Percentiles rank a stretch among this genome's conserved stretches.
Conservation (phyloP, 768 basidiomycete genomes). For the Brasilioporus rufonigricans region DNA sequence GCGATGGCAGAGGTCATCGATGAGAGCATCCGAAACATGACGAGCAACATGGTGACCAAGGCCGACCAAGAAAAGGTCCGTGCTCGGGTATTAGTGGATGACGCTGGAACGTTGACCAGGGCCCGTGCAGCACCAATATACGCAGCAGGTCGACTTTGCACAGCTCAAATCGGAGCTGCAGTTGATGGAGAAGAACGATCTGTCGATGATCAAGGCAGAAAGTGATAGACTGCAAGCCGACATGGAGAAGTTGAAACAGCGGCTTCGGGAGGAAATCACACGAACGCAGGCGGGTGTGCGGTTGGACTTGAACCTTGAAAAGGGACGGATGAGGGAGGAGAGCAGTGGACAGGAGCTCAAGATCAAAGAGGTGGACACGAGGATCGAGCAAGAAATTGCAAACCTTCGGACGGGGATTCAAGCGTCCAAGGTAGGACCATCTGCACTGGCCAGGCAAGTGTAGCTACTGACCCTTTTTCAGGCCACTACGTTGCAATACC, state of each 20-base stretch:
- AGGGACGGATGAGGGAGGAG: constrained; percentile 94
- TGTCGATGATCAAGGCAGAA: constrained; percentile 93
- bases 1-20: constrained; percentile 97
- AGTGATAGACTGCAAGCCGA: constrained; percentile 91
- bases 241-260: constrained; percentile 92
- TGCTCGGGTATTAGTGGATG: not conserved
- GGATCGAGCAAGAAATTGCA: constrained; percentile 96
- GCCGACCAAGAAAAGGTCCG: constrained; percentile 93
- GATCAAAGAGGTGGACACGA: constrained; percentile 96
- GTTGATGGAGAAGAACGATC: constrained; percentile 94
- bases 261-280: constrained; percentile 87
- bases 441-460: not conserved
- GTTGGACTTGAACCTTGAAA: constrained; percentile 94
- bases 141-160: constrained; percentile 95
- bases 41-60: constrained; percentile 92
- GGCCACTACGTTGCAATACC: constrained; percentile 84
- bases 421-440: constrained; percentile 64
- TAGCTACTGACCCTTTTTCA: constrained; percentile 25
- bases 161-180: constrained; percentile 96
- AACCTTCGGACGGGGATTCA: constrained; percentile 80
- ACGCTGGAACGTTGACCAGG: constrained; percentile 4
- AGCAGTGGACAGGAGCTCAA: constrained; percentile 88
- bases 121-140: constrained; percentile 72
- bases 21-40: constrained; percentile 96
- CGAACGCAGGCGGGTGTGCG: constrained; percentile 92